These are phyloP conservation scores for Annona cherimola DNA, from an alignment of 164 flowering plant species.

Conservation along the genomic window DNA sequence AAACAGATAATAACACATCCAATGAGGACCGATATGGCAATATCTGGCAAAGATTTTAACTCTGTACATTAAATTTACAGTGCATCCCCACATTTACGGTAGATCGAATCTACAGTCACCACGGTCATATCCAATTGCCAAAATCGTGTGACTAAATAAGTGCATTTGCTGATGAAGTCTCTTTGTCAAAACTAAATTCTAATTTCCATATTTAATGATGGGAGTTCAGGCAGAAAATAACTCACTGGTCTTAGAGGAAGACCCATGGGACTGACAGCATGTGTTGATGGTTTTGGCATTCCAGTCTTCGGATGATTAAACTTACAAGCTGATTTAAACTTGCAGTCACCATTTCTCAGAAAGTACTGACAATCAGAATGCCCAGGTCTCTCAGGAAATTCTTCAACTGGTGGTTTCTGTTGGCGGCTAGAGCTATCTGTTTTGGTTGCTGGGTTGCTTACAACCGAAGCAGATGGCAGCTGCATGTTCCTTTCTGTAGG, in stretches of 20 bases:
- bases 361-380: conserved; percentile 76
- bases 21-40: background rate
- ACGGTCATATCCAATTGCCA: too few relatives aligned
- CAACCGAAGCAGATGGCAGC: conserved; percentile 33
- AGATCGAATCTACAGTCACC: too few relatives aligned
- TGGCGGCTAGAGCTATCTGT: conserved; percentile 28
- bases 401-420: conserved; percentile 43
- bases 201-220: background rate
- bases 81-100: background rate
- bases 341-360: conserved; percentile 82
- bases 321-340: conserved; percentile 71
- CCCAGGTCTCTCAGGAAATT: conserved; percentile 88
- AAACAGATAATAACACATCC: background rate
- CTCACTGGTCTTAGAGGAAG: conserved; percentile 92
- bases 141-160: background rate
- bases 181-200: background rate
- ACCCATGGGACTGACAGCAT: conserved; percentile 63
- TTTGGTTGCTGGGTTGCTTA: conserved; percentile 30
- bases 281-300: conserved; percentile 26
- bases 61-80: background rate
- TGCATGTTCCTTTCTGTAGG: conserved; percentile 38
- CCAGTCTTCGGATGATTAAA: conserved; percentile 81
- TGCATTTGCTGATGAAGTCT: background rate
- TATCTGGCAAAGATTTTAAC: background rate
- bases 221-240: conserved; percentile 4